phyloP scores from a whole-genome alignment of 2,329 filamentous ascomycete genomes.

The Neofusicoccum laricinum region DNA sequence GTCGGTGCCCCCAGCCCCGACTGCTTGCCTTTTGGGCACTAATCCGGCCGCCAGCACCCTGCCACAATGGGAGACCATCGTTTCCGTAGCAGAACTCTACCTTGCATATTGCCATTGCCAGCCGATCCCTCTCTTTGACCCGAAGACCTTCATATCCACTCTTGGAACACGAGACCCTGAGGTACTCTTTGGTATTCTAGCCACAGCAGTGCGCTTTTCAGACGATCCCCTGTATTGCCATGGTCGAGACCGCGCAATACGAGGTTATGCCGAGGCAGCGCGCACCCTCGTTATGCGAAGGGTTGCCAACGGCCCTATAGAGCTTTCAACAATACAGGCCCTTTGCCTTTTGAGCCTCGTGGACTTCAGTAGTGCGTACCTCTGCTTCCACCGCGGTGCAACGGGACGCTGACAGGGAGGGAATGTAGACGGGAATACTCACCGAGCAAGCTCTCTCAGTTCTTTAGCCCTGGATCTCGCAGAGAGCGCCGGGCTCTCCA shows the following conservation, averaged over 20 bases:
- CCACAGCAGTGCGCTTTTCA: slow-evolving; percentile 44
- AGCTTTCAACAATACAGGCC: slow-evolving; percentile 43
- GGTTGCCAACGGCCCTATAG: slow-evolving; percentile 38
- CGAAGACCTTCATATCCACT: slow-evolving; percentile 39
- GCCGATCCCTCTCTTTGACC: slow-evolving; percentile 48
- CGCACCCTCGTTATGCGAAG: slow-evolving; percentile 38
- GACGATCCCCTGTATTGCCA: slow-evolving; percentile 24
- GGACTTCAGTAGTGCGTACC: slow-evolving; percentile 40
- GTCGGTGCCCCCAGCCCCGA: background rate
- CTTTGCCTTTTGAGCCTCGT: slow-evolving; percentile 41
- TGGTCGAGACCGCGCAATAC: slow-evolving; percentile 18
- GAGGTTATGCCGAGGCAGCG: slow-evolving; percentile 28
- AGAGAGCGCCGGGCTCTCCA: slow-evolving; percentile 44
- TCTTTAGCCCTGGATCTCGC: slow-evolving; percentile 47
- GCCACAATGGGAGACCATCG: background rate
- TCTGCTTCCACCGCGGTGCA: background rate
- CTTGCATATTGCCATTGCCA: slow-evolving; percentile 50
- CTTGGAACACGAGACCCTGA: slow-evolving; percentile 38
- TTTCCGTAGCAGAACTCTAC: slow-evolving; percentile 42
- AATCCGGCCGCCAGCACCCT: background rate
- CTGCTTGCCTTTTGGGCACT: background rate
- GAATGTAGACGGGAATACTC: slow-evolving; percentile 44
- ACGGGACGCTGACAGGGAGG: background rate
- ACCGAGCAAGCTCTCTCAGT: slow-evolving; percentile 43
- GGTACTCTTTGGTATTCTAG: slow-evolving; percentile 36